These are phyloP conservation scores for Apiospora rasikravindrae DNA, from an alignment of 2,329 filamentous ascomycete genomes.

Conservation along the genomic window DNA sequence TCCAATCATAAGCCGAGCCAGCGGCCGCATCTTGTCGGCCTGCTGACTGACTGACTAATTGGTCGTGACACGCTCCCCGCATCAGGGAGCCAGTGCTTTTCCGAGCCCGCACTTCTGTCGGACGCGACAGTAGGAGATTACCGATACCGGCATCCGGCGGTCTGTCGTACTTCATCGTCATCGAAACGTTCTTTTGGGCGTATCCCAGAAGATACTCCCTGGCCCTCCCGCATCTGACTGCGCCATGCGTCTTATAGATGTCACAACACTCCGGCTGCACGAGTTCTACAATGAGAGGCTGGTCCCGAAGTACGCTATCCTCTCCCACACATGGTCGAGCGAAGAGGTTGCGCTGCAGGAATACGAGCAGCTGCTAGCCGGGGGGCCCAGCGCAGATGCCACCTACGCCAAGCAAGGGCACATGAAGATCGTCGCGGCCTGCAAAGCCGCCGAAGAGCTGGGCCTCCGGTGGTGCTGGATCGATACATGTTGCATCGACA, in stretches of 20 bases:
- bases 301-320: background rate
- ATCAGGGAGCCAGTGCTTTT: too few relatives aligned
- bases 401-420: background rate
- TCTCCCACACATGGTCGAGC: background rate
- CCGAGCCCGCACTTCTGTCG: too few relatives aligned
- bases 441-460: background rate
- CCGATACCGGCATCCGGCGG: too few relatives aligned
- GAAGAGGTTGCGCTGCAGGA: background rate
- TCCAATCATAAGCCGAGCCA: too few relatives aligned
- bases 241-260: background rate
- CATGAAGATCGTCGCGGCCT: background rate
- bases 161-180: background rate
- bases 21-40: too few relatives aligned
- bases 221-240: background rate
- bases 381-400: background rate
- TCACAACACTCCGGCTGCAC: background rate
- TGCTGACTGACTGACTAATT: too few relatives aligned
- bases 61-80: too few relatives aligned
- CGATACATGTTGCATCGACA: constrained; percentile 4
- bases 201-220: background rate
- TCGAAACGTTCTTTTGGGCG: too few relatives aligned
- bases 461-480: background rate
- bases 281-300: background rate
- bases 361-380: background rate
- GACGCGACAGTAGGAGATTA: too few relatives aligned